A percentile compares a stretch with the other conserved stretches of the same genome.
Conservation (phyloP, 2,329 filamentous ascomycete genomes). For the Sclerotinia spermophila region DNA sequence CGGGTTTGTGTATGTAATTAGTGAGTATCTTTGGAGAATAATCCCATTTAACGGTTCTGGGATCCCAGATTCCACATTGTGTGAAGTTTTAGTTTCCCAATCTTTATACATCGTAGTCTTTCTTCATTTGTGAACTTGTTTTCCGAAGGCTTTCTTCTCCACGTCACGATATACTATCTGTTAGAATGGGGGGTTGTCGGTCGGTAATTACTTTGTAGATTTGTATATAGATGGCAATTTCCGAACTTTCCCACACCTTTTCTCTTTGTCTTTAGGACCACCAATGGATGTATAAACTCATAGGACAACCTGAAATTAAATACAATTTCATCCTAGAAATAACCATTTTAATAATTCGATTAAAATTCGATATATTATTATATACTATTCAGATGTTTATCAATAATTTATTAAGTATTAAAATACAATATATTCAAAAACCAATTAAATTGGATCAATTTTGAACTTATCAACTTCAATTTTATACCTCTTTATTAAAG, state of each 20-base stretch:
- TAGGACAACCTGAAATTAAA: too few species aligned
- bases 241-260: neutral
- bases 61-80: neutral
- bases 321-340: too few species aligned
- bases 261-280: too few species aligned
- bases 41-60: neutral
- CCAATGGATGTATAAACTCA: too few species aligned
- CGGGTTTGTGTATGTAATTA: neutral
- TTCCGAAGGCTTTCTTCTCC: neutral
- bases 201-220: neutral
- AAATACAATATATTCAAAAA: too few species aligned
- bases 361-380: too few species aligned
- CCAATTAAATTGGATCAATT: too few species aligned
- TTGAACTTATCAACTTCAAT: too few species aligned
- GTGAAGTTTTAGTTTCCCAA: neutral
- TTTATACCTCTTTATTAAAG: too few species aligned
- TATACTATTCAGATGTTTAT: too few species aligned
- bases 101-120: neutral
- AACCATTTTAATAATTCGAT: too few species aligned
- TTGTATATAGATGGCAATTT: neutral
- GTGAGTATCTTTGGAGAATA: neutral
- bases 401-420: too few species aligned
- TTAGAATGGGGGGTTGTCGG: neutral
- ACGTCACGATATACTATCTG: neutral
- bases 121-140: neutral